These are phyloP conservation scores for Clavispora fructus DNA, from an alignment of 805 yeast species.

Conservation along the genomic window DNA sequence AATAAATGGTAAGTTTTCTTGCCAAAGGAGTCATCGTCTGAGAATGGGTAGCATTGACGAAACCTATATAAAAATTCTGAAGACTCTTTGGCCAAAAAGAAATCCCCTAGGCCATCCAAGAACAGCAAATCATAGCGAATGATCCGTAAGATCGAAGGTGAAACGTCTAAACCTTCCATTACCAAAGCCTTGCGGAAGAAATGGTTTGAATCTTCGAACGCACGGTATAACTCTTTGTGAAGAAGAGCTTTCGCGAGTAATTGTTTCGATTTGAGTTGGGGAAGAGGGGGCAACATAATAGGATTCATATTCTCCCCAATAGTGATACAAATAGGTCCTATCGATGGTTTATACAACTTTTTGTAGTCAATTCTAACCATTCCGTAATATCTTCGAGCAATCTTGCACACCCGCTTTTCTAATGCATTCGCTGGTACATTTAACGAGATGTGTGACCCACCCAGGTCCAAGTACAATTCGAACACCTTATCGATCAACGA, in stretches of 20 bases:
- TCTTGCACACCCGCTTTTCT: slow-evolving; percentile 13
- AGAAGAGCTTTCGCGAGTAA: slow-evolving; percentile 30
- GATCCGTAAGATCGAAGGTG: slow-evolving; percentile 17
- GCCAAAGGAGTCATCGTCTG: slow-evolving; percentile 17
- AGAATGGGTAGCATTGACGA: slow-evolving; percentile 12
- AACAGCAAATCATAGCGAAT: slow-evolving; percentile 31
- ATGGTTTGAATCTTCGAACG: slow-evolving; percentile 24
- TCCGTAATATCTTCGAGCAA: slow-evolving; percentile 21
- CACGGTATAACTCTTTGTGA: slow-evolving; percentile 34
- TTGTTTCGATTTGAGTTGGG: slow-evolving; percentile 23
- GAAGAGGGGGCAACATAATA: slow-evolving; percentile 31
- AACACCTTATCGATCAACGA: slow-evolving; percentile 26
- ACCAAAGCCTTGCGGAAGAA: slow-evolving; percentile 18
- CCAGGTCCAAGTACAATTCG: slow-evolving; percentile 23
- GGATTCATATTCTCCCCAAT: slow-evolving; percentile 3
- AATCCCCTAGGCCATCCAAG: slow-evolving; percentile 39
- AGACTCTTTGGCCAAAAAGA: slow-evolving; percentile 33
- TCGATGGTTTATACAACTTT: slow-evolving; percentile 15
- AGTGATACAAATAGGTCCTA: slow-evolving; percentile 9
- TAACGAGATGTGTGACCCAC: slow-evolving; percentile 7
- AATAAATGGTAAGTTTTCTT: slow-evolving; percentile 24
- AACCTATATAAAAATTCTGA: slow-evolving; percentile 29
- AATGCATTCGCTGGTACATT: slow-evolving; percentile 1
- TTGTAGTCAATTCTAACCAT: slow-evolving; percentile 20
- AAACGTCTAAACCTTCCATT: slow-evolving; percentile 15